These are phyloP conservation scores for Thoreauomyces humboldtii DNA, from an alignment of 192 early-diverging fungal genomes.

Conservation along the genomic window DNA sequence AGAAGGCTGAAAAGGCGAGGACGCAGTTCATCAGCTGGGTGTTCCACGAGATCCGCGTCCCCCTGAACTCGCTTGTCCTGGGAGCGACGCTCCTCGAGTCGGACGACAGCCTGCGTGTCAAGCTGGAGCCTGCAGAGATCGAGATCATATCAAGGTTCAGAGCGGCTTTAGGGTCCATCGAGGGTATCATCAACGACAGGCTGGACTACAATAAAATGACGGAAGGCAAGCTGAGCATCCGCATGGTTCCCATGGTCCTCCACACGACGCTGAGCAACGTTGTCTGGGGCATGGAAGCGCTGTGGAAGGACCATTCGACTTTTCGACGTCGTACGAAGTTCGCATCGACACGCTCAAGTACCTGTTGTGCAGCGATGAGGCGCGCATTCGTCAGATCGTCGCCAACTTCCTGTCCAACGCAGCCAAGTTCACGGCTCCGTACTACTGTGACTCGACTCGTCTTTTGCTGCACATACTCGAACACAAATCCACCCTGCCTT, in stretches of 20 bases:
- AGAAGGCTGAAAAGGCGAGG: no score
- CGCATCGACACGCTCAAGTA: no score
- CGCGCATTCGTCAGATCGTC: conserved; percentile 77
- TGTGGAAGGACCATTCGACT: no score
- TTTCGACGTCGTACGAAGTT: no score
- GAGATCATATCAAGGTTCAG: conserved; percentile 17
- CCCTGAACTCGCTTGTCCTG: conserved; percentile 8
- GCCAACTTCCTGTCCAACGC: conserved; percentile 83
- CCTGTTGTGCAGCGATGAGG: background rate
- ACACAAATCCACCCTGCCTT: no score
- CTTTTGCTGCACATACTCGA: no score
- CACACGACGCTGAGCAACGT: no score
- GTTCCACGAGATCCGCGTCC: conserved; percentile 11
- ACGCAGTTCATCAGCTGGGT: conserved; percentile 10
- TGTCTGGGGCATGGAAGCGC: no score
- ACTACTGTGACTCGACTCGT: no score
- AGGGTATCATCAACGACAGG: conserved; percentile 4
- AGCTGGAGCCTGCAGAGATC: no score
- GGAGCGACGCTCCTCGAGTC: conserved; percentile 2
- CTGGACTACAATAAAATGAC: conserved; percentile 12
- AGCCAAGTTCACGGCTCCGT: conserved; percentile 74
- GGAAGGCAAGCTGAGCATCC: no score
- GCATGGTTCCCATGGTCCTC: no score
- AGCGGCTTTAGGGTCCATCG: conserved; percentile 2
- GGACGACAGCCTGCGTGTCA: background rate